Evolutionary conservation across 352 stramenopile species (phyloP).

Genomic region (Proteromonas lacertae): DNA sequence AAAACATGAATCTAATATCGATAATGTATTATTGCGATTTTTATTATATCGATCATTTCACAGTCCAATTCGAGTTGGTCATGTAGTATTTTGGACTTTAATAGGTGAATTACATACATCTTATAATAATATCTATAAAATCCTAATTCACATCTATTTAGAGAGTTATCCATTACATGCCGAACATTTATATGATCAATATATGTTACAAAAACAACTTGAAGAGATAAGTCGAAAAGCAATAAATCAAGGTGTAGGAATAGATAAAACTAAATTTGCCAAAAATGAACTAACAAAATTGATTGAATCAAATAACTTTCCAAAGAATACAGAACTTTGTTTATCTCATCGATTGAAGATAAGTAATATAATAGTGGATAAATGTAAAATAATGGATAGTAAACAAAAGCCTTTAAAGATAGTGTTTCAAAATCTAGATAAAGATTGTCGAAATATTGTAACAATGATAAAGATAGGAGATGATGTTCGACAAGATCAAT

Average conservation of each 20-base stretch:
- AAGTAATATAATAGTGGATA: constrained; percentile 22
- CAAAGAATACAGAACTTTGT: too few relatives aligned
- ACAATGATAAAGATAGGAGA: constrained; percentile 64
- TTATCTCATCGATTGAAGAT: constrained; percentile 20
- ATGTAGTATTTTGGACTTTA: constrained; percentile 20
- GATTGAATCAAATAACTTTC: too few relatives aligned
- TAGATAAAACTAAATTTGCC: too few relatives aligned
- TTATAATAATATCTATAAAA: too few relatives aligned
- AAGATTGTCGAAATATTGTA: constrained; percentile 7
- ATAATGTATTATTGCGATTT: constrained; percentile 19
- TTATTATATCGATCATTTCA: constrained; percentile 15
- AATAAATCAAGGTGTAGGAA: too few relatives aligned
- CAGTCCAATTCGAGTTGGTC: constrained; percentile 11
- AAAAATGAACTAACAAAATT: too few relatives aligned
- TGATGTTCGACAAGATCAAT: constrained; percentile 56
- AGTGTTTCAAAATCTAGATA: constrained; percentile 18
- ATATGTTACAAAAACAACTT: too few relatives aligned
- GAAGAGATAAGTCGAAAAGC: too few relatives aligned
- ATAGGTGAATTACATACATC: constrained; percentile 12
- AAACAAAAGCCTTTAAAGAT: constrained; percentile 58
- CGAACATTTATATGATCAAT: too few relatives aligned
- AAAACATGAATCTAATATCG: constrained; percentile 19
- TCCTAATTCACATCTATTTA: too few relatives aligned
- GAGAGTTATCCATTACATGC: too few relatives aligned
- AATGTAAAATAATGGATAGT: constrained; percentile 55